phyloP scores from a whole-genome alignment of 768 basidiomycete species.

The Lentinula raphanica region DNA sequence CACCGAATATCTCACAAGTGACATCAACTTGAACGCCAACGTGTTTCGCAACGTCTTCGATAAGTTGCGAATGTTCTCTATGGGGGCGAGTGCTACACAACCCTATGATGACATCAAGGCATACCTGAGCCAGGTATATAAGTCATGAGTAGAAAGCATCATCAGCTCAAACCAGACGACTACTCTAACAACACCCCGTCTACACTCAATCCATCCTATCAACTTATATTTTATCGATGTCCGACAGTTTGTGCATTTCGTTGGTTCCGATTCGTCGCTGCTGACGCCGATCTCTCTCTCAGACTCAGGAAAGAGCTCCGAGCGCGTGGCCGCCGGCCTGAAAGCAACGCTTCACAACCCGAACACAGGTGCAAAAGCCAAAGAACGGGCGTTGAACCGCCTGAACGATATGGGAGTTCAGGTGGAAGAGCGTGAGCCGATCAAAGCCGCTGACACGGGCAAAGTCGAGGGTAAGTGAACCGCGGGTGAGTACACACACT shows the following conservation, averaged over 20 bases:
- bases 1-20: background rate
- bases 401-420: slow-evolving; percentile 26
- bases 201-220: no score
- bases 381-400: slow-evolving; percentile 37
- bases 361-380: slow-evolving; percentile 47
- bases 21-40: background rate
- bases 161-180: no score
- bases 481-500: no score
- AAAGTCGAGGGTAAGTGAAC: background rate
- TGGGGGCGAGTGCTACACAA: no score
- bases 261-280: background rate
- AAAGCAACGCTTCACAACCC: slow-evolving; percentile 54
- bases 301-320: slow-evolving; percentile 29
- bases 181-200: no score
- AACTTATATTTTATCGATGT: background rate
- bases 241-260: background rate
- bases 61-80: no score
- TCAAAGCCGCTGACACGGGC: background rate
- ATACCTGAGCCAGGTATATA: no score
- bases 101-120: no score
- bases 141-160: no score
- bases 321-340: slow-evolving; percentile 49
- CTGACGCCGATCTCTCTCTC: background rate
- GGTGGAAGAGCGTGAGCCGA: background rate
- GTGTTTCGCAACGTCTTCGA: background rate